Evolutionary conservation across 306 rosid genomes (phyloP), one percentile per base, ranked within the genome.

Genomic region (Citrullus amarus): DNA sequence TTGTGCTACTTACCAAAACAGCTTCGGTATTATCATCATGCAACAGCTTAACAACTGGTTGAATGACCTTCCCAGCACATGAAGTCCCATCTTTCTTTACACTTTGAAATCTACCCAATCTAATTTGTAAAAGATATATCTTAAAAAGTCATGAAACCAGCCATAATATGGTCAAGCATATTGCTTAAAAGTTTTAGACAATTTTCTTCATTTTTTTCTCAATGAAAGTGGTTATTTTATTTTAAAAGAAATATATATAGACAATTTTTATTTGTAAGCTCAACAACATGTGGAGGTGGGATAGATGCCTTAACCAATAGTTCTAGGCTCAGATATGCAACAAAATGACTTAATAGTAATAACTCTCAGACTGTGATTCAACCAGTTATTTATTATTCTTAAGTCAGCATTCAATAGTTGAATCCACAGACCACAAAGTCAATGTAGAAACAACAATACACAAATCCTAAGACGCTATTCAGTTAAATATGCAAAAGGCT

Each of bases 51-150:
- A 92, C 60, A 88, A 89, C 86, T 79, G 97, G 91, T 86, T 86
- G 96, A 86, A 96, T 80, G 56, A 91, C 87, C 78, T 88, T 91
- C 69, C 85, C 86, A 34, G 91, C 93, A 80, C 79, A 82, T 77
- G 93, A 84, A 57, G 91, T 85, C 61, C 90, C 95, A 17, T 92
- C 96, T 83, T 82, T 92, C 89, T 91, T 96, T 36, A 80, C 57
- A 81, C 63, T 87, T 66, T 88, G 86, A 90, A 86, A 92, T 81
- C 87, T 84, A 78, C 91, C 85, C 86, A 96, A 83, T 87, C 81
- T 79, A 68, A 57, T 50, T 65, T 17, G 71, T 22, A 65, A 78
- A 78, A 50, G 62, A 66, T 15, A 56, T 1, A 25, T 58, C 56
- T 20, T 76, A 13, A 57, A 25, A 5, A 74, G 61, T 73, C 41